Base-by-base conservation (phyloP, 768 basidiomycete species). In the Strobilomyces dryophilus region DNA sequence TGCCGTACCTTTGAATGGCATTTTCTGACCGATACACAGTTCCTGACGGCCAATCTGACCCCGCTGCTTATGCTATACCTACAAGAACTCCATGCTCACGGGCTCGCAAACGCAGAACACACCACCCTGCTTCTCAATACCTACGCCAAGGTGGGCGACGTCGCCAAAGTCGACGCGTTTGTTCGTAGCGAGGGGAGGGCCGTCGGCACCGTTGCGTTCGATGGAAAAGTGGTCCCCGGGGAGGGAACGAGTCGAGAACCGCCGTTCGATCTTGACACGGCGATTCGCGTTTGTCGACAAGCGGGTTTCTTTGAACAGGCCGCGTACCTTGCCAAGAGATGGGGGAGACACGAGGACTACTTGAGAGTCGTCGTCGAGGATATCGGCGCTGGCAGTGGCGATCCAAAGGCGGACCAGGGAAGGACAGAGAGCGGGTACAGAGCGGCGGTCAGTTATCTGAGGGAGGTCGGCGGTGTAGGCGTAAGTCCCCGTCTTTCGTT, bases 281-380 rank as follows among this genome's bases (percentile, higher is more conserved):
- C 94, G 0, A 98, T 99, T 49, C 82, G 93, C 3, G 95, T 98
- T 27, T 98, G 95, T 63, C 80, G 97, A 26, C 95, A 98, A 69
- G 95, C 94, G 2, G 92, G 93, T 0, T 98, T 95, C 68, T 97
- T 91, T 61, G 87, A 94, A 51, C 95, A 98, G 65, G 97, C 95
- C 1, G 83, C 85, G 1, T 98, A 95, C 66, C 79, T 99, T 15
- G 97, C 97, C n/a, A 85, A 84, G 72, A 90, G 92, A 65, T 98
- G 93, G 69, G 84, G 87, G 29, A 73, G 89, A 20, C 93, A 98
- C 60, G 92, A 95, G 61, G 95, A 98, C 59, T 98, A 93, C 69
- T 69, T 99, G 37, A 77, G 91, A 53, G 95, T 98, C 45, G 87
- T 94, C 70, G 89, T 99, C 45, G 95, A 98, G 69, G 97, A 98